Base-by-base conservation (phyloP, 208 protist genomes). In the Trypanosoma brucei region DNA sequence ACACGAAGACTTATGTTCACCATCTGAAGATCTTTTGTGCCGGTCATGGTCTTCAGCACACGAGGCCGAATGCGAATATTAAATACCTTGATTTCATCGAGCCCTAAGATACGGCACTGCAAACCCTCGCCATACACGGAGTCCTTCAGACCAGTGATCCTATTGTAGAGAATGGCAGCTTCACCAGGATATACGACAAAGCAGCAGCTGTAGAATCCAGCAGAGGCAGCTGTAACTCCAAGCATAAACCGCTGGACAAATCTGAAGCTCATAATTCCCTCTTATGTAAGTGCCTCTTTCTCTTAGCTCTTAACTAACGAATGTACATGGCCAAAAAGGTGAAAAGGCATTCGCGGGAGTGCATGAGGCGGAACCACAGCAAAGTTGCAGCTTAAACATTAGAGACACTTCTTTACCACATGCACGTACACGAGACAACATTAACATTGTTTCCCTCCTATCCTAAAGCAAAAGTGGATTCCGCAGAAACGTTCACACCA, bases 21-120 rank as follows among this genome's bases (percentile, higher is more conserved):
- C 89, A 95, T 95, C 75, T 97, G 93, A 60, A 96, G 72, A 55
- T 97, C 93, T 67, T 97, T 96, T 48, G 88, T 96, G 14, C 93
- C 91, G 0, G 92, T 98, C 80, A 91, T 91, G 1, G 93, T 97
- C 59, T 90, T 64, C 64, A 98, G 86, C 13, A 82, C 84, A 58
- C 88, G 86, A 3, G 94, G 92, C 36, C 88, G 86, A 22, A 95
- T 79, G 54, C 97, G 88, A 6, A 99, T 86, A 81, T 99, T 97
- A 78, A 98, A 99, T 48, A 98, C 83, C 73, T 98, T 92, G 35
- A 98, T 94, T 45, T 94, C 91, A 55, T 99, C 94, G 14, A 99
- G 60, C 65, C 87, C 97, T 1, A 98, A 79, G 55, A 99, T 86
- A 36, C 88, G 84, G 38, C 57, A 83, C 59, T 97, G 93, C 37